Conservation (phyloP, 192 early-diverging fungal species). For the Podila clonocystis region DNA sequence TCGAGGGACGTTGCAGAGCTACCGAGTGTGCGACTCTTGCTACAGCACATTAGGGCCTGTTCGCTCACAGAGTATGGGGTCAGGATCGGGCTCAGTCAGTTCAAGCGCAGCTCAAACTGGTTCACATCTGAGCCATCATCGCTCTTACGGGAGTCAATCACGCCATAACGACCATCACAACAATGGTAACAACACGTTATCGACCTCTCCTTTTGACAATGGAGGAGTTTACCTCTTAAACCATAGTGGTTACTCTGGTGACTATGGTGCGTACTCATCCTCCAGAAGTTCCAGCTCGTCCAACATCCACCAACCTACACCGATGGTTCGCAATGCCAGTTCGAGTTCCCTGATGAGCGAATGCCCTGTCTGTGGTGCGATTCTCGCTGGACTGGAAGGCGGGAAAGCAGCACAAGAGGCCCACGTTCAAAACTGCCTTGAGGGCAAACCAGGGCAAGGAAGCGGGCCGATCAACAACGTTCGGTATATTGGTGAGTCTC, state of each 20-base stretch:
- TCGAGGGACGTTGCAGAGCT: conserved; percentile 37
- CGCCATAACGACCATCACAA: background rate
- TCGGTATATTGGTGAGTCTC: conserved; percentile 71
- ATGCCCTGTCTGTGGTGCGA: conserved; percentile 74
- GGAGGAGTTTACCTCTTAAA: conserved; percentile 16
- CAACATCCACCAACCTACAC: conserved; percentile 25
- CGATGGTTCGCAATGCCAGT: conserved; percentile 52
- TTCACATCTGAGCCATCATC: conserved; percentile 9
- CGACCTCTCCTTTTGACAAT: background rate
- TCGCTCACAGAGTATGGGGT: conserved; percentile 9
- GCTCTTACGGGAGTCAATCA: background rate
- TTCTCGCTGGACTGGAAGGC: conserved; percentile 56
- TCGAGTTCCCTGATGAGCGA: conserved; percentile 72
- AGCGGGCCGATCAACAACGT: conserved; percentile 58
- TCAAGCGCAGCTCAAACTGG: conserved; percentile 14
- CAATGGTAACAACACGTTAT: background rate
- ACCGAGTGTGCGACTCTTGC: conserved; percentile 51
- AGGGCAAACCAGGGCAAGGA: conserved; percentile 47
- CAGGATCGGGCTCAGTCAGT: conserved; percentile 10
- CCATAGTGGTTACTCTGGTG: conserved; percentile 12
- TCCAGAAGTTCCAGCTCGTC: conserved; percentile 47
- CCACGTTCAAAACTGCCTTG: conserved; percentile 74
- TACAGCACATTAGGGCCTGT: conserved; percentile 8
- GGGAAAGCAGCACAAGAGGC: conserved; percentile 61
- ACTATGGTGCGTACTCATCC: conserved; percentile 20